These are phyloP conservation scores for Aspergillus udagawae DNA, from an alignment of 2,329 filamentous ascomycete genomes.

Conservation along the genomic window DNA sequence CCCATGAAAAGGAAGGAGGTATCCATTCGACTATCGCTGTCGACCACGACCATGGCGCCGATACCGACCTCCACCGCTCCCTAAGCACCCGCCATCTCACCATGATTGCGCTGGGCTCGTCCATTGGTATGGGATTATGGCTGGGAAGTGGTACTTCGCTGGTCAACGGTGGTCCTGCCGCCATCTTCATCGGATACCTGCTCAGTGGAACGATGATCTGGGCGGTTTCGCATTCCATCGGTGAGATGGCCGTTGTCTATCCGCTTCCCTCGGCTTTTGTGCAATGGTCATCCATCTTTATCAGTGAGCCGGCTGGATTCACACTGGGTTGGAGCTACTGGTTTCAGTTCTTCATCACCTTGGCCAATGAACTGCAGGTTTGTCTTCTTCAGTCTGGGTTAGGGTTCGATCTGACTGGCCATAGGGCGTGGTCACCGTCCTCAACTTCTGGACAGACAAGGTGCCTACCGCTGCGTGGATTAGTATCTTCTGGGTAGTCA, in stretches of 20 bases:
- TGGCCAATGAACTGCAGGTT: slow-evolving; percentile 43
- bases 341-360: slow-evolving; percentile 43
- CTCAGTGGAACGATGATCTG: slow-evolving; percentile 40
- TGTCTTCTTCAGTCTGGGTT: not conserved
- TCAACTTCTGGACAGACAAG: slow-evolving; percentile 43
- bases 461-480: slow-evolving; percentile 45
- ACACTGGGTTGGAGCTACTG: slow-evolving; percentile 48
- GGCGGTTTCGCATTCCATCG: slow-evolving; percentile 46
- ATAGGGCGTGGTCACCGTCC: slow-evolving; percentile 37
- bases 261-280: slow-evolving; percentile 45
- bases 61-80: slow-evolving; percentile 34
- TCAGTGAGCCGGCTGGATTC: slow-evolving; percentile 42
- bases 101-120: slow-evolving; percentile 38
- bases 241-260: slow-evolving; percentile 47
- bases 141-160: slow-evolving; percentile 44
- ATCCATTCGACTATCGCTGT: not conserved
- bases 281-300: slow-evolving; percentile 47
- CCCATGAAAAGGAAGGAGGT: not conserved
- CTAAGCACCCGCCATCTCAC: slow-evolving; percentile 41
- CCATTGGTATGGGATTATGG: slow-evolving; percentile 48
- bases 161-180: slow-evolving; percentile 40
- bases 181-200: slow-evolving; percentile 44
- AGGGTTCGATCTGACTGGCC: not conserved
- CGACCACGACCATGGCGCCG: slow-evolving; percentile 24
- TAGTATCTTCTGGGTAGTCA: slow-evolving; percentile 42